Conservation (phyloP, 73 alveolate genomes). For the Tetrahymena thermophila region DNA sequence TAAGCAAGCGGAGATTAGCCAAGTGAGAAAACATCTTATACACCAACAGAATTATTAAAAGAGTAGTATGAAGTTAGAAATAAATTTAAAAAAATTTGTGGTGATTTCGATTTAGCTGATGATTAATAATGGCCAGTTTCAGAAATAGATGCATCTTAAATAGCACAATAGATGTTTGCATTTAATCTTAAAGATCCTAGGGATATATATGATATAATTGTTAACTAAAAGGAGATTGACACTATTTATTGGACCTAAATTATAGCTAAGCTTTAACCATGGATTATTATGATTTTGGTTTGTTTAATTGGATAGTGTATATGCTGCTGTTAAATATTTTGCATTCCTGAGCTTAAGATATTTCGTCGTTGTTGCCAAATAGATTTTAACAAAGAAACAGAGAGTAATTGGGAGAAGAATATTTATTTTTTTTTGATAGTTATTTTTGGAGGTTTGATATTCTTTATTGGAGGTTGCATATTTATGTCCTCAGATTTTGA, state of each 20-base stretch:
- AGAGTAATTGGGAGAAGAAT: constrained; percentile 22
- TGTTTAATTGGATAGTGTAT: background rate
- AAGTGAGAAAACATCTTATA: background rate
- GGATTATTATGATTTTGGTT: background rate
- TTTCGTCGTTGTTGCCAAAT: constrained; percentile 32
- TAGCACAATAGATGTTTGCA: background rate
- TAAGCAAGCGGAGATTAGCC: background rate
- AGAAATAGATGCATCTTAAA: background rate
- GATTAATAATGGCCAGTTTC: background rate
- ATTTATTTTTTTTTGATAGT: constrained; percentile 12
- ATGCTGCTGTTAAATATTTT: constrained; percentile 43
- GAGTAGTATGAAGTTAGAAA: background rate
- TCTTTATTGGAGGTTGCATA: background rate
- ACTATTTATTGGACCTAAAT: background rate
- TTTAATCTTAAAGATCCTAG: background rate
- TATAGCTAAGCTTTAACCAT: background rate
- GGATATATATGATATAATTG: background rate
- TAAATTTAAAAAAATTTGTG: background rate
- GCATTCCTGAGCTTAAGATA: constrained; percentile 27
- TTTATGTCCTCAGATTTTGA: background rate
- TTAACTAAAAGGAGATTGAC: background rate
- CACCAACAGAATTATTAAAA: background rate
- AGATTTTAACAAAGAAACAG: constrained; percentile 26
- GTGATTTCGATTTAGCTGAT: background rate
- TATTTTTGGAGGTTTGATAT: constrained; percentile 12